Evolutionary conservation across 768 basidiomycete genomes (phyloP).

Genomic region (Cubamyces lactineus): DNA sequence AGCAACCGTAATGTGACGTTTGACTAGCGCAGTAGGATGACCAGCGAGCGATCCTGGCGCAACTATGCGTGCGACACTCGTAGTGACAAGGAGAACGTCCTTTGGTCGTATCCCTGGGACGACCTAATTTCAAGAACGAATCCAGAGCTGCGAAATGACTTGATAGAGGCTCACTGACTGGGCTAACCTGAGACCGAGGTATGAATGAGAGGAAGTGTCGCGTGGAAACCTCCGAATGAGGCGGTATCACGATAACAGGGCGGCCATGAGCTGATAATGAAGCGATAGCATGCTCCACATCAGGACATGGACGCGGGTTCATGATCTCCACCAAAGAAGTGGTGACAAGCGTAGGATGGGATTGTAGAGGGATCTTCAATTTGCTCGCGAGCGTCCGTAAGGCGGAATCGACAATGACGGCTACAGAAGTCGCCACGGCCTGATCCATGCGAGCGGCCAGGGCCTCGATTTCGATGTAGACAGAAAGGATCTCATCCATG

Average conservation of each 20-base stretch:
- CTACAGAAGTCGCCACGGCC: not conserved
- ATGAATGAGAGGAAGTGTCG: not conserved
- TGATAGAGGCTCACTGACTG: not conserved
- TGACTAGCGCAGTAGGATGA: not conserved
- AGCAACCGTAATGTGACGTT: not conserved
- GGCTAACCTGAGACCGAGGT: too few species aligned
- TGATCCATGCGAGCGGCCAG: not conserved
- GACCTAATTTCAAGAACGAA: not conserved
- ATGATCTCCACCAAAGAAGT: not conserved
- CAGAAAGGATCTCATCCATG: not conserved
- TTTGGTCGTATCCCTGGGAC: not conserved
- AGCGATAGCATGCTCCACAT: not conserved
- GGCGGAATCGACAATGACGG: not conserved
- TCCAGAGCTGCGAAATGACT: not conserved
- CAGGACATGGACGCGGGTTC: not conserved
- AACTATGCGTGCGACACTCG: too few species aligned
- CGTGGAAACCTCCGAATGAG: not conserved
- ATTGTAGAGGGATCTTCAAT: not conserved
- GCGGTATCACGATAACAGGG: not conserved
- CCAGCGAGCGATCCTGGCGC: too few species aligned
- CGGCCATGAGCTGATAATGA: not conserved
- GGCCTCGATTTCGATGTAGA: not conserved
- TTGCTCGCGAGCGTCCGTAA: not conserved
- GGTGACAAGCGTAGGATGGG: not conserved
- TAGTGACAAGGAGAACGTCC: not conserved